Evolutionary conservation across 257 asterid genomes (phyloP).

Genomic region (Solanum virginianum): DNA sequence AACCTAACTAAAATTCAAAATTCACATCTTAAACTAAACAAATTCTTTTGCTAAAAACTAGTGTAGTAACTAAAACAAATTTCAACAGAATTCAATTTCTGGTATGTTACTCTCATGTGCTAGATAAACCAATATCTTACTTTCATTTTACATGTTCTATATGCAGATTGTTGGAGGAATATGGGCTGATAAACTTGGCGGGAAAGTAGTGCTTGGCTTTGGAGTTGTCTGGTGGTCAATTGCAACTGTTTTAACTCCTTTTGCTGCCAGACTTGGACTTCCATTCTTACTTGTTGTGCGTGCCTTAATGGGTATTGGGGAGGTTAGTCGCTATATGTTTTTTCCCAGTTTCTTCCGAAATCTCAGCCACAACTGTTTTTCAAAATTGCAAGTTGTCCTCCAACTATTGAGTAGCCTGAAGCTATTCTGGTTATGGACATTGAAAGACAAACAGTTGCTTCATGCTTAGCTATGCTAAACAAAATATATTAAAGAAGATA

Average conservation of each 20-base stretch:
- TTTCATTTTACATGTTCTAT: background rate
- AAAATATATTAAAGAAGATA: background rate
- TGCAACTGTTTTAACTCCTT: conserved; percentile 94
- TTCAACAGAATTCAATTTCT: background rate
- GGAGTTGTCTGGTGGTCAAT: conserved; percentile 99
- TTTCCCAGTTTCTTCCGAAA: background rate
- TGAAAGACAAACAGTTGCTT: background rate
- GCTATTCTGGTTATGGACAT: background rate
- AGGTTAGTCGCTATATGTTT: conserved; percentile 40
- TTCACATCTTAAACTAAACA: too few species aligned
- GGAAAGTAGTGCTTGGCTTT: conserved; percentile 84
- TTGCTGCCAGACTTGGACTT: conserved; percentile 87
- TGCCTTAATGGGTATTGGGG: conserved; percentile 99
- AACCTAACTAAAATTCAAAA: too few species aligned
- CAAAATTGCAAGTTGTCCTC: background rate
- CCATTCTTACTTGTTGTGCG: conserved; percentile 80
- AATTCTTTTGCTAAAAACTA: too few species aligned
- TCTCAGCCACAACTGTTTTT: background rate
- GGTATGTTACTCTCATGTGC: background rate
- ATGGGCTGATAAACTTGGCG: conserved; percentile 98
- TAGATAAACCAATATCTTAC: background rate
- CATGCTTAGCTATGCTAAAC: background rate
- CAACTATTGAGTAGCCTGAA: background rate
- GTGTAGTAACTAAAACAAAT: too few species aligned
- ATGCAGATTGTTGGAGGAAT: conserved; percentile 90